These are phyloP conservation scores for Hymenoscyphus infarciens DNA, from an alignment of 2,329 filamentous ascomycete genomes.

Conservation along the genomic window DNA sequence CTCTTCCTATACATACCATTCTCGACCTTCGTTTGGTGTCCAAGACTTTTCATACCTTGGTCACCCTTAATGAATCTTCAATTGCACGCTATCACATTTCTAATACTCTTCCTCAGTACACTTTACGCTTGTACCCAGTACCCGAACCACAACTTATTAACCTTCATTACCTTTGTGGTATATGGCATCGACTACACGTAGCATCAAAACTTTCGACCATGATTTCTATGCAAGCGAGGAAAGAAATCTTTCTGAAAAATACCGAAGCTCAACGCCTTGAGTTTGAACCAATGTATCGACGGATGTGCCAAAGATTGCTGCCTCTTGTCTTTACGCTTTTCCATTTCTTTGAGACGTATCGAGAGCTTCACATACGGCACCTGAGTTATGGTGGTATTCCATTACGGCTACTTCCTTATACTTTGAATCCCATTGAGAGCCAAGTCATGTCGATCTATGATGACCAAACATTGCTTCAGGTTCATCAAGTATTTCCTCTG, in stretches of 20 bases:
- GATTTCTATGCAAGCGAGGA: slow-evolving; percentile 62
- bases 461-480: slow-evolving; percentile 57
- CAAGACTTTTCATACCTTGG: slow-evolving; percentile 55
- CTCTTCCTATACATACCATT: slow-evolving; percentile 57
- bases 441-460: slow-evolving; percentile 64
- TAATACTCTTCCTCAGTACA: slow-evolving; percentile 57
- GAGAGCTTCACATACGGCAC: slow-evolving; percentile 55
- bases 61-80: slow-evolving; percentile 57
- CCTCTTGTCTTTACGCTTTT: slow-evolving; percentile 63
- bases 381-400: slow-evolving; percentile 50
- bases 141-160: slow-evolving; percentile 47
- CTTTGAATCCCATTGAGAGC: slow-evolving; percentile 58
- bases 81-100: slow-evolving; percentile 60
- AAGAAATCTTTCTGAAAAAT: slow-evolving; percentile 59
- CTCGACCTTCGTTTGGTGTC: slow-evolving; percentile 57
- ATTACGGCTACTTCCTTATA: slow-evolving; percentile 51
- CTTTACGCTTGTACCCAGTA: slow-evolving; percentile 55
- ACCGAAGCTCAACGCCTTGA: slow-evolving; percentile 52
- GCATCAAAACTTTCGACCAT: slow-evolving; percentile 58
- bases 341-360: slow-evolving; percentile 65
- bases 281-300: slow-evolving; percentile 58
- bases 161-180: slow-evolving; percentile 58
- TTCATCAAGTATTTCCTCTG: slow-evolving; percentile 62
- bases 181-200: slow-evolving; percentile 64
- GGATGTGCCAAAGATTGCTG: slow-evolving; percentile 62